Evolutionary conservation across 192 early-diverging fungal genomes (phyloP).

Genomic region (Helicostylum pulchrum): DNA sequence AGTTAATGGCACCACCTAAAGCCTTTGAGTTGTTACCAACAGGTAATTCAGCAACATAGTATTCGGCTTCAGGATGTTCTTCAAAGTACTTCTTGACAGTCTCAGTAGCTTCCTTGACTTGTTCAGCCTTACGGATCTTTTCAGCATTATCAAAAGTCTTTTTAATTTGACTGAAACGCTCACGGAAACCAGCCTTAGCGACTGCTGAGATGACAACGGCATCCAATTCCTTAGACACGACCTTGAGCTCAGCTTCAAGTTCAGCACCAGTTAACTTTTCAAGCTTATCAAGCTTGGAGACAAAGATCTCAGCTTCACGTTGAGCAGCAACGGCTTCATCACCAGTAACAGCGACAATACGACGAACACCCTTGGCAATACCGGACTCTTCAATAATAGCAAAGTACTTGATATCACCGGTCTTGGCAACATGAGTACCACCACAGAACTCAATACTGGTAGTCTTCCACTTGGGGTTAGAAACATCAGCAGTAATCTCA

Average conservation of each 20-base stretch:
- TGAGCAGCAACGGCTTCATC: conserved; percentile 78
- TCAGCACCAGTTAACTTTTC: conserved; percentile 51
- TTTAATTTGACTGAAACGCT: conserved; percentile 70
- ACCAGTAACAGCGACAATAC: conserved; percentile 91
- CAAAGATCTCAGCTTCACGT: conserved; percentile 66
- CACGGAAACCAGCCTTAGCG: conserved; percentile 71
- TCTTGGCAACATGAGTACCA: conserved; percentile 92
- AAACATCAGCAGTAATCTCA: conserved; percentile 76
- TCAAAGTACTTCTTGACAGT: conserved; percentile 72
- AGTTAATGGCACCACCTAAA: conserved; percentile 70
- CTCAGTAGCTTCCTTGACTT: conserved; percentile 80
- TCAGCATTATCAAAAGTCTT: conserved; percentile 86
- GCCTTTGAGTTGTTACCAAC: conserved; percentile 86
- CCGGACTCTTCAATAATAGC: conserved; percentile 84
- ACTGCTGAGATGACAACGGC: conserved; percentile 74
- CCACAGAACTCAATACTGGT: conserved; percentile 97
- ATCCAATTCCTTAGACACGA: conserved; percentile 76
- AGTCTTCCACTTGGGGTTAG: conserved; percentile 75
- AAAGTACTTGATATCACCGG: conserved; percentile 85
- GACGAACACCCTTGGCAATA: conserved; percentile 95
- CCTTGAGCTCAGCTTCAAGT: conserved; percentile 80
- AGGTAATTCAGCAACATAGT: conserved; percentile 56
- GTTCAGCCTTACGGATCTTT: conserved; percentile 81
- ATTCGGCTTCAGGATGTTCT: conserved; percentile 55
- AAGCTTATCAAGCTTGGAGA: conserved; percentile 58